These are phyloP conservation scores for Naganishia kalamii DNA, from an alignment of 768 basidiomycete species.

Conservation along the genomic window DNA sequence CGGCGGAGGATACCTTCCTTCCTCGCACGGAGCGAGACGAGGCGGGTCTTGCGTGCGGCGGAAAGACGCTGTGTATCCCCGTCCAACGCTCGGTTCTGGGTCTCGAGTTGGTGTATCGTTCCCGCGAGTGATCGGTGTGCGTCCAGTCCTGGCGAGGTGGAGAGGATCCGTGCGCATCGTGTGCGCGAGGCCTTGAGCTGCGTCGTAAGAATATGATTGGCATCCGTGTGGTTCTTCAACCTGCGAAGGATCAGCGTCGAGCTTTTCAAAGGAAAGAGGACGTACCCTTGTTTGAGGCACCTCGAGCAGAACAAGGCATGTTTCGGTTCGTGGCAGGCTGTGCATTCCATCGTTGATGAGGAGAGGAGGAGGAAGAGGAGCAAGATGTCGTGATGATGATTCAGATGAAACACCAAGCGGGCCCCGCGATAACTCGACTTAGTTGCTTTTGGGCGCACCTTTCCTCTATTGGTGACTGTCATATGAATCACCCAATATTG, in stretches of 20 bases:
- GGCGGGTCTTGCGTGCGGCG: neutral
- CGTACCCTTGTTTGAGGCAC: slow-evolving; percentile 20
- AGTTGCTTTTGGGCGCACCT: too few species aligned
- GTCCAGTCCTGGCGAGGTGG: neutral
- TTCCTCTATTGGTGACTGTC: too few species aligned
- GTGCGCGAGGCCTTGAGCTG: slow-evolving; percentile 13
- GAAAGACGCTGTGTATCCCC: neutral
- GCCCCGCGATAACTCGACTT: too few species aligned
- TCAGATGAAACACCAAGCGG: too few species aligned
- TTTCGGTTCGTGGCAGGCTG: neutral
- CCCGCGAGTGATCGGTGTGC: neutral
- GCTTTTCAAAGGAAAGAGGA: neutral
- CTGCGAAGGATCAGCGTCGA: neutral
- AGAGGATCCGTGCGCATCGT: slow-evolving; percentile 17
- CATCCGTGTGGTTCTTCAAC: slow-evolving; percentile 20
- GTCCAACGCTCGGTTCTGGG: neutral
- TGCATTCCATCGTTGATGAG: slow-evolving; percentile 12
- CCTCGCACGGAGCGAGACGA: neutral
- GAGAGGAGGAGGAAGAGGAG: neutral
- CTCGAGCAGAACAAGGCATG: slow-evolving; percentile 6
- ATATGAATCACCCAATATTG: neutral
- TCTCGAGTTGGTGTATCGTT: neutral
- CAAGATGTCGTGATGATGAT: neutral
- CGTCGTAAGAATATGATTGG: slow-evolving; percentile 15
- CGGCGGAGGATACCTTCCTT: neutral